Conservation (phyloP, 2,329 filamentous ascomycete genomes). For the Fragosphaeria purpurea region DNA sequence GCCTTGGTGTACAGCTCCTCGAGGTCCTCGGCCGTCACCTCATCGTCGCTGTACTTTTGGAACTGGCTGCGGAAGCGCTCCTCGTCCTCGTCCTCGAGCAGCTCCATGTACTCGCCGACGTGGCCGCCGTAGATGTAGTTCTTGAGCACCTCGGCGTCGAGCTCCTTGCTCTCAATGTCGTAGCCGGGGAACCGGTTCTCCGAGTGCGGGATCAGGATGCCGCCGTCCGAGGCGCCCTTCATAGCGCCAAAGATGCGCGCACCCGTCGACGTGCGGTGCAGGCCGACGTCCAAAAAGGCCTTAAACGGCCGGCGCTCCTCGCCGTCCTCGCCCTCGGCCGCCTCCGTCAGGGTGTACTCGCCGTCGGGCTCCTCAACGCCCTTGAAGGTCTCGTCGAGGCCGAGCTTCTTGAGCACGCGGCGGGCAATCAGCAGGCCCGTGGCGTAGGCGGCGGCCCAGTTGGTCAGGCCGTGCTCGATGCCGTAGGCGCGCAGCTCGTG, state of each 20-base stretch:
- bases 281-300: slow-evolving; percentile 96
- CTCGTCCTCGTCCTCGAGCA: slow-evolving; percentile 97
- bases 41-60: slow-evolving; percentile 94
- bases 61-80: slow-evolving; percentile 99
- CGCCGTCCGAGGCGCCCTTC: slow-evolving; percentile 99
- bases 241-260: slow-evolving; percentile 98
- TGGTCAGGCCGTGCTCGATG: slow-evolving; percentile 96
- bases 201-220: slow-evolving; percentile 93
- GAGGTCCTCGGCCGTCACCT: slow-evolving; percentile 88
- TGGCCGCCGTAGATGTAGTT: slow-evolving; percentile 99
- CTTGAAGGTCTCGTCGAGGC: slow-evolving; percentile 81
- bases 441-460: slow-evolving; percentile 97
- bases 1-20: slow-evolving; percentile 95
- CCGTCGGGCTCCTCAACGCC: slow-evolving; percentile 96
- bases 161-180: slow-evolving; percentile 96
- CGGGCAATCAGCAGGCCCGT: slow-evolving; percentile 95
- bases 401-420: slow-evolving; percentile 94
- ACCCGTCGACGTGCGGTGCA: slow-evolving; percentile 93
- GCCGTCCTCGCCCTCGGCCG: slow-evolving; percentile 78
- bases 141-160: slow-evolving; percentile 91
- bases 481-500: slow-evolving; percentile 98
- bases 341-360: slow-evolving; percentile 94
- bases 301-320: slow-evolving; percentile 94
- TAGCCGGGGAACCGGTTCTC: slow-evolving; percentile 99
- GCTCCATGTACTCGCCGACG: slow-evolving; percentile 99